Conservation (phyloP, 805 yeast genomes). For the Metschnikowia lachancei region DNA sequence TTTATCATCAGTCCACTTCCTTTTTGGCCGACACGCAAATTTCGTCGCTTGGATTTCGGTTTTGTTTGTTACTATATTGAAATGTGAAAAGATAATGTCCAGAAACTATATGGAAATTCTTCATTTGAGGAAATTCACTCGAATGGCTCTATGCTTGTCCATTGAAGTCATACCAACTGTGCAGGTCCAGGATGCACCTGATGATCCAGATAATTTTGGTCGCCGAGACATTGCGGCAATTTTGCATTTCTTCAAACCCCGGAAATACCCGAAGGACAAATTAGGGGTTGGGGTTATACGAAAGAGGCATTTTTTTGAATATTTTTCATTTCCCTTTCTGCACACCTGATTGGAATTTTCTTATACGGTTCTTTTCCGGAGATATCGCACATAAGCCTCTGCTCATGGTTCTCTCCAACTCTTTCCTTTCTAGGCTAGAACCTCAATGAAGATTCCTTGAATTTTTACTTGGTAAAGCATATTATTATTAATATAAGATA, state of each 20-base stretch:
- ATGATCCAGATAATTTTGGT: background rate
- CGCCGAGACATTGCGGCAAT: background rate
- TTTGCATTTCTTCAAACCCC: background rate
- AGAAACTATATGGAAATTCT: background rate
- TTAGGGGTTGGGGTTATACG: background rate
- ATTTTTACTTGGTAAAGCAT: no score
- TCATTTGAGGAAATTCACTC: background rate
- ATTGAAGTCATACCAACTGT: background rate
- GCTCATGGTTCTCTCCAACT: background rate
- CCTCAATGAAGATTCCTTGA: background rate
- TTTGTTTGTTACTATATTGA: no score
- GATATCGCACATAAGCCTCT: constrained; percentile 1
- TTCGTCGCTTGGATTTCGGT: background rate
- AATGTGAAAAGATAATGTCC: background rate
- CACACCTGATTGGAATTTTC: background rate
- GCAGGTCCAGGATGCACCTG: background rate
- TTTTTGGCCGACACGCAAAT: background rate
- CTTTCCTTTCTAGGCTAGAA: background rate
- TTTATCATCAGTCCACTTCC: background rate
- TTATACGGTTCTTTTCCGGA: background rate
- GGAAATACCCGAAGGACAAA: constrained; percentile 8
- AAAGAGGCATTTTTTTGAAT: no score
- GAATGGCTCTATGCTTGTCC: background rate
- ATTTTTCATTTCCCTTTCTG: background rate
- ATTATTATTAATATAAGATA: background rate